phyloP scores from a whole-genome alignment of 257 asterid species.

The Lantana camara region DNA sequence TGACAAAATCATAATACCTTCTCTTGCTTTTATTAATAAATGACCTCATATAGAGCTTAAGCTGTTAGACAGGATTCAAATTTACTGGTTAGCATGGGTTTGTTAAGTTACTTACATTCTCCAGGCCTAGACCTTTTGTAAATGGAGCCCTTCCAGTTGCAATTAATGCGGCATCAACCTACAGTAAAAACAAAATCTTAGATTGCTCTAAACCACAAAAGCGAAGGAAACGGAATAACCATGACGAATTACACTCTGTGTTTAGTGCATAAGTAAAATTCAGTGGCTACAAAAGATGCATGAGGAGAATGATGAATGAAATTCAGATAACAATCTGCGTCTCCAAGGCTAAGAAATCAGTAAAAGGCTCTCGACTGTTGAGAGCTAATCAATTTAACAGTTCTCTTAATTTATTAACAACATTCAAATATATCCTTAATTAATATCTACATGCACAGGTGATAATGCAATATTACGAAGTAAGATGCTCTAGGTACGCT shows the following conservation, averaged over 20 bases:
- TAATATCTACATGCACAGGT: not conserved
- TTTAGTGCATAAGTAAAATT: not conserved
- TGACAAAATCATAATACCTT: constrained; percentile 1
- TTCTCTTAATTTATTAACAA: not conserved
- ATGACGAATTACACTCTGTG: not conserved
- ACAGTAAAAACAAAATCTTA: constrained; percentile 18
- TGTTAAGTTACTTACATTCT: constrained; percentile 58
- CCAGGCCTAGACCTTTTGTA: constrained; percentile 87
- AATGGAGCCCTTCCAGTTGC: constrained; percentile 97
- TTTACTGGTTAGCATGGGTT: not conserved
- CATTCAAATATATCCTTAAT: not conserved
- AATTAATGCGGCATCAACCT: constrained; percentile 96
- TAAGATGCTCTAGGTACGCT: not conserved
- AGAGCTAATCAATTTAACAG: not conserved
- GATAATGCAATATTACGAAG: not conserved
- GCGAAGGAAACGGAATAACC: constrained; percentile 5
- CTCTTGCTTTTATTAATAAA: constrained; percentile 14
- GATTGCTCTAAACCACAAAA: not conserved
- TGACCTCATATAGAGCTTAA: not conserved
- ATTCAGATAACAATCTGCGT: constrained; percentile 1
- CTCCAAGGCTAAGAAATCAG: constrained; percentile 12
- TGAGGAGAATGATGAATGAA: not conserved
- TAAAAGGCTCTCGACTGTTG: not conserved
- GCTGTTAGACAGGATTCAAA: not conserved
- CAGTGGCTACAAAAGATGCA: not conserved